Percentiles rank a stretch among this genome's conserved stretches.
Conservation (phyloP, 75 land plant genomes). For the Larix kaempferi region DNA sequence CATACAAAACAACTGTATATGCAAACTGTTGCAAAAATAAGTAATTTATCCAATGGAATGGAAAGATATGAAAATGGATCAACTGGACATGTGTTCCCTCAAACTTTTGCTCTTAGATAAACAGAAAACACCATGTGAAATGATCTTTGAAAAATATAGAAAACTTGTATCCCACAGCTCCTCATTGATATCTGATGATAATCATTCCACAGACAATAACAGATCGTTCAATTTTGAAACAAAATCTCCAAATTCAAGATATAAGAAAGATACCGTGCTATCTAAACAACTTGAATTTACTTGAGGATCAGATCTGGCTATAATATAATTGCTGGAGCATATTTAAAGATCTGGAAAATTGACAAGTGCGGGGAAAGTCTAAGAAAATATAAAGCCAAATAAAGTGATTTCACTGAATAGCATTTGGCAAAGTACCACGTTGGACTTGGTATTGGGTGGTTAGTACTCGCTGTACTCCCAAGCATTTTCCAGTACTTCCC, state of each 20-base stretch:
- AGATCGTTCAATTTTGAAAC: not conserved
- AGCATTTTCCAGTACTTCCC: no score
- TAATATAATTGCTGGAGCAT: not conserved
- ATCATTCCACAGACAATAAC: not conserved
- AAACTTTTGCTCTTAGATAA: not conserved
- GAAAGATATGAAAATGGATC: not conserved
- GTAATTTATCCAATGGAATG: not conserved
- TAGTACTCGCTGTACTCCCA: no score
- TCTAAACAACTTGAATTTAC: not conserved
- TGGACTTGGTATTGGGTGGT: no score
- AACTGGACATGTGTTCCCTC: not conserved
- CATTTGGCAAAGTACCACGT: no score
- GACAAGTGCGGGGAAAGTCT: no score
- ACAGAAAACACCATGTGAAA: not conserved
- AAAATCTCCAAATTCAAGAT: not conserved
- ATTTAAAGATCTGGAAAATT: not conserved
- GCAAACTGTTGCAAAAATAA: not conserved
- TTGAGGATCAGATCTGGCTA: not conserved
- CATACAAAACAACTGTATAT: not conserved
- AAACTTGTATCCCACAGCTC: not conserved
- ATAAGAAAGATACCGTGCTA: not conserved
- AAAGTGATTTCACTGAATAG: no score
- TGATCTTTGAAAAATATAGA: not conserved
- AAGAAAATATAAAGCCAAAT: no score
- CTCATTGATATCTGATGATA: not conserved